Conservation (phyloP, 2,329 filamentous ascomycete genomes). For the Cercospora nicotianae region DNA sequence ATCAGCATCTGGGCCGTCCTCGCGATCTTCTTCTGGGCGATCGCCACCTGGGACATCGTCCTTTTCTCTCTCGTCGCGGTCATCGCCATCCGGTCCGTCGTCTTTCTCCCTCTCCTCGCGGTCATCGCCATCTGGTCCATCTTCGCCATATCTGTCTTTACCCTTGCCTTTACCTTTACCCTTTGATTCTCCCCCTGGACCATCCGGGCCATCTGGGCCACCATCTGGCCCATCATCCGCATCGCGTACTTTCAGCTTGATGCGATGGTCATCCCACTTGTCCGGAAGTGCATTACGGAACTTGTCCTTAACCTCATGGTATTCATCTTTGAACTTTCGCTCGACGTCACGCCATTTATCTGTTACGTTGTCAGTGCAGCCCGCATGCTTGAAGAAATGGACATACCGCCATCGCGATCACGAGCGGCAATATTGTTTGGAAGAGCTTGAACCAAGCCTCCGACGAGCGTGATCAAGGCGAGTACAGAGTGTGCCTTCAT, state of each 20-base stretch:
- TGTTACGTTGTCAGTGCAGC: not conserved
- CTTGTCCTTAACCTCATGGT: not conserved
- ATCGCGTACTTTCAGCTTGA: not conserved
- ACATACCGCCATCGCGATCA: not conserved
- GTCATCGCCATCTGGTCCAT: not conserved
- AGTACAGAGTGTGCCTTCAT: constrained; percentile 4
- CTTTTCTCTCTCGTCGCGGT: no score
- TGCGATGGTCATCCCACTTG: not conserved
- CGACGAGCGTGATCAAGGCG: not conserved
- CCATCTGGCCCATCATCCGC: not conserved
- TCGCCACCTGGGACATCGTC: not conserved
- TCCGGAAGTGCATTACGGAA: not conserved
- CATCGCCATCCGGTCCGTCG: not conserved
- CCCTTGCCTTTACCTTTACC: not conserved
- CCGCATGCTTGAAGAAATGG: no score
- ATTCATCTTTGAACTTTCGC: not conserved
- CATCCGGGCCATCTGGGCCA: not conserved
- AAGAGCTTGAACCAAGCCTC: not conserved
- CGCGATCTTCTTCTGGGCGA: not conserved
- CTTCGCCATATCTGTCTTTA: not conserved
- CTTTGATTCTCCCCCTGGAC: no score
- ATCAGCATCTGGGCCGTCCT: no score
- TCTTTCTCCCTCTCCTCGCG: not conserved
- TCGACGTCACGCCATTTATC: not conserved
- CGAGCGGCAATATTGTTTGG: not conserved